phyloP scores from a whole-genome alignment of 2,329 filamentous ascomycete genomes.

The Saccharata proteae region DNA sequence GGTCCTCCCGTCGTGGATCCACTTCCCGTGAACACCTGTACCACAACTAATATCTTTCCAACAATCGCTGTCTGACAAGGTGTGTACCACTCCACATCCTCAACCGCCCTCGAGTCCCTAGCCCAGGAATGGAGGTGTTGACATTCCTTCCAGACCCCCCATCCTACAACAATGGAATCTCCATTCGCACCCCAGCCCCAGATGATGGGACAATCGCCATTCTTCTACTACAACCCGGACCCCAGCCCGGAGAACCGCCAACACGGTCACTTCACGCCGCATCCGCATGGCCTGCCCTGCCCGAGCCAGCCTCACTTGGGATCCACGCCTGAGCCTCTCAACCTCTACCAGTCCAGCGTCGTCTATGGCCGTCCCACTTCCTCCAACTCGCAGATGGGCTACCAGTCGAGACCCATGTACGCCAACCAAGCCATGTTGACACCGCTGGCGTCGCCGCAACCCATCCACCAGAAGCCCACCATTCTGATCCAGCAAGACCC shows the following conservation, averaged over 20 bases:
- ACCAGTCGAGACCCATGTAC: conserved; percentile 38
- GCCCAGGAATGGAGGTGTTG: conserved; percentile 13
- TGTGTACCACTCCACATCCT: not conserved
- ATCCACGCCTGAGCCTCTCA: conserved; percentile 24
- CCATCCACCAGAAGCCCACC: conserved; percentile 61
- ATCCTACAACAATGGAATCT: conserved; percentile 48
- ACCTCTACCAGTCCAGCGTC: conserved; percentile 33
- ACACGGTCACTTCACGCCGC: conserved; percentile 63
- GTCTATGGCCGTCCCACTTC: conserved; percentile 45
- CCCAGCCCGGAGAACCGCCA: conserved; percentile 56
- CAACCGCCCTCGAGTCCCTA: conserved; percentile 1
- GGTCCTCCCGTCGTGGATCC: too few relatives aligned
- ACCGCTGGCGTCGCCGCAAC: conserved; percentile 62
- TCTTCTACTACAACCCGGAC: conserved; percentile 81
- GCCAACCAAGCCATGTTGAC: conserved; percentile 55
- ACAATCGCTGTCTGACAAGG: not conserved
- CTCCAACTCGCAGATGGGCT: conserved; percentile 49
- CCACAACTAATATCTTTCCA: not conserved
- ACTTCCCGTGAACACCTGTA: not conserved
- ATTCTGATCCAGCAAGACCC: conserved; percentile 52
- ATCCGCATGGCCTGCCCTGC: conserved; percentile 37
- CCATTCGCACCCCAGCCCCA: conserved; percentile 41
- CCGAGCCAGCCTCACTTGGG: conserved; percentile 29
- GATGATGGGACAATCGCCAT: conserved; percentile 59
- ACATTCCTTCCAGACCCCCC: conserved; percentile 16